These are phyloP conservation scores for Leptodermis oblonga DNA, from an alignment of 257 asterid genomes.

Conservation along the genomic window DNA sequence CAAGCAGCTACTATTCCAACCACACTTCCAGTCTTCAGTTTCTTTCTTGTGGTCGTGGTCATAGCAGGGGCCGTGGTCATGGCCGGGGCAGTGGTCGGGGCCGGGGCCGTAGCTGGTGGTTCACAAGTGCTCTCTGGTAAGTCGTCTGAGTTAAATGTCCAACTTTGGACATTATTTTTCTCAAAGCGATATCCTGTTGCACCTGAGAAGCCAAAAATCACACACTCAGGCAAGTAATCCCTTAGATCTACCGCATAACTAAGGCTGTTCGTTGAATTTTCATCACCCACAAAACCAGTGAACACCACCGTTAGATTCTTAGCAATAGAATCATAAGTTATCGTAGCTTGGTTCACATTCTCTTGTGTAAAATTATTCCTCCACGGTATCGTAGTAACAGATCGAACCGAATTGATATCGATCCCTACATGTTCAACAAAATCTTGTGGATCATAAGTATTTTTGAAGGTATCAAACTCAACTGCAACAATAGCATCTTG, in stretches of 20 bases:
- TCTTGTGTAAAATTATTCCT: not conserved
- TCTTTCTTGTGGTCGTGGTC: too few species aligned
- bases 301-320: slow-evolving; percentile 22
- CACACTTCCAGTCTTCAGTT: not conserved
- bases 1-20: not conserved
- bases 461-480: slow-evolving; percentile 9
- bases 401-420: slow-evolving; percentile 13
- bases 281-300: not conserved
- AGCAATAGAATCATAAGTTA: slow-evolving; percentile 21
- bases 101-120: too few species aligned
- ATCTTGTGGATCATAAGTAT: not conserved
- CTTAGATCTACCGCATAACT: slow-evolving; percentile 22
- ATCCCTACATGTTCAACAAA: too few species aligned
- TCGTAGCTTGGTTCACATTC: slow-evolving; percentile 24
- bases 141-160: slow-evolving; percentile 23
- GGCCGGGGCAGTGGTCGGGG: too few species aligned
- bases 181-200: slow-evolving; percentile 20
- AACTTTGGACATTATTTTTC: slow-evolving; percentile 16
- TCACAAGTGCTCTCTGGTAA: not conserved
- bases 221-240: slow-evolving; percentile 31
- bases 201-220: slow-evolving; percentile 36
- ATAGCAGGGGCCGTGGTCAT: too few species aligned
- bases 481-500: slow-evolving; percentile 19
- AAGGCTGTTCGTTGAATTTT: not conserved
- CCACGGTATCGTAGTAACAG: slow-evolving; percentile 16